phyloP scores from a whole-genome alignment of 2,329 filamentous ascomycete genomes.

The Sclerotinia nivalis region DNA sequence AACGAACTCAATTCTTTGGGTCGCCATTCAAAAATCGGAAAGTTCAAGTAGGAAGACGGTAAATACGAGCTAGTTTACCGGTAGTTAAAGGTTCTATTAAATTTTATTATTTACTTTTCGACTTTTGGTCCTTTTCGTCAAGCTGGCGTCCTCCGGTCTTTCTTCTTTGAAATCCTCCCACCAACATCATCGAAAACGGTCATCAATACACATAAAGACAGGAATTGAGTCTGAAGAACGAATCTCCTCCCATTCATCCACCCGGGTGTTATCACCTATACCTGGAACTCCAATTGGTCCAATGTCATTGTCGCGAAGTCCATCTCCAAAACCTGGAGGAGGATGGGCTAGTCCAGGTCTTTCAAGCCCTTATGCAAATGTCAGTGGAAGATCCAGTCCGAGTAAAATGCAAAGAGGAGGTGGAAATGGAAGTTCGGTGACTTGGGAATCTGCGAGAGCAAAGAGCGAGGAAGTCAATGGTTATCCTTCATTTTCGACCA shows the following conservation, averaged over 20 bases:
- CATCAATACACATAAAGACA: slow-evolving; percentile 26
- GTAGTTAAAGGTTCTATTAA: not conserved
- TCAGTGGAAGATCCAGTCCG: slow-evolving; percentile 70
- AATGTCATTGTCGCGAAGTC: slow-evolving; percentile 87
- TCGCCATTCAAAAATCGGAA: not conserved
- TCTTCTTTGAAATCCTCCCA: slow-evolving; percentile 20
- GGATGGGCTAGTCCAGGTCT: slow-evolving; percentile 86
- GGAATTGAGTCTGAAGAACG: slow-evolving; percentile 19
- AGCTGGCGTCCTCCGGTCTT: slow-evolving; percentile 24
- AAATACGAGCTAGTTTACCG: not conserved
- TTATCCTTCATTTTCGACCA: slow-evolving; percentile 77
- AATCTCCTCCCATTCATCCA: slow-evolving; percentile 25
- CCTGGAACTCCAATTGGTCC: slow-evolving; percentile 54
- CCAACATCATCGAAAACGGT: slow-evolving; percentile 24
- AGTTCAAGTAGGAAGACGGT: not conserved
- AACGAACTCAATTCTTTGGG: slow-evolving; percentile 1
- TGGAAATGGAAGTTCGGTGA: slow-evolving; percentile 58
- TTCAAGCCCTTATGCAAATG: slow-evolving; percentile 58
- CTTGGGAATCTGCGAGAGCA: slow-evolving; percentile 82
- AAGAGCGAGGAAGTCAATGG: slow-evolving; percentile 72
- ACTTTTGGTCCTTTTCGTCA: slow-evolving; percentile 2
- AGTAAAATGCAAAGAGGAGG: slow-evolving; percentile 48
- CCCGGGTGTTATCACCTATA: slow-evolving; percentile 36
- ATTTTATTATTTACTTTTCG: not conserved
- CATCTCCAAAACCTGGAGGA: slow-evolving; percentile 79